These are phyloP conservation scores for Trametes sp. DNA, from an alignment of 1,284 basidiomycete genomes.

Conservation along the genomic window DNA sequence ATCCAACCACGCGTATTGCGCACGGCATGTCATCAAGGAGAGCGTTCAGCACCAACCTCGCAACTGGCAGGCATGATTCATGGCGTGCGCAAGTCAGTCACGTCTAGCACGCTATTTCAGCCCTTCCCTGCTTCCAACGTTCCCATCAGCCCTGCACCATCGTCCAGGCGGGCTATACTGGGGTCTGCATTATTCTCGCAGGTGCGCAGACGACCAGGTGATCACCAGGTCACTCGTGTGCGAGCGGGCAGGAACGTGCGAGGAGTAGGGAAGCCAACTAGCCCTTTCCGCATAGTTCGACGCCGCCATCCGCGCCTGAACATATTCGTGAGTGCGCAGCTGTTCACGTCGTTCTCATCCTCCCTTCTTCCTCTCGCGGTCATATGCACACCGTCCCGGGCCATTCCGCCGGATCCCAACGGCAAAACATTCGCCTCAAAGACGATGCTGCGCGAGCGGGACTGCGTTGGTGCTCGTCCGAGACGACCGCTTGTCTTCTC, in stretches of 20 bases:
- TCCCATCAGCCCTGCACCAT: conserved; percentile 1
- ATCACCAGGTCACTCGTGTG: conserved; percentile 1
- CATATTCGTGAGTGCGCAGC: conserved; percentile 9
- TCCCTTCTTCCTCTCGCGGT: conserved; percentile 4
- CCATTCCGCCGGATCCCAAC: not conserved
- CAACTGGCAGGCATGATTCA: not conserved
- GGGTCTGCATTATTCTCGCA: not conserved
- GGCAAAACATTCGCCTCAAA: not conserved
- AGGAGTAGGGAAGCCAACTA: not conserved
- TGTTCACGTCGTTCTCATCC: not conserved
- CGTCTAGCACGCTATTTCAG: not conserved
- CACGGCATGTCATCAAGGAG: not conserved
- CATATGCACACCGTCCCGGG: not conserved
- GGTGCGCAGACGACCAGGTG: not conserved
- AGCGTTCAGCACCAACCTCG: not conserved
- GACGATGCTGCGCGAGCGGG: not conserved
- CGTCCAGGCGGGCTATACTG: not conserved
- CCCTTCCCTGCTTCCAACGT: conserved; percentile 1
- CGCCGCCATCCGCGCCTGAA: not conserved
- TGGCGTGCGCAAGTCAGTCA: not conserved
- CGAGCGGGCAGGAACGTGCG: conserved; percentile 13
- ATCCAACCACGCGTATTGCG: not conserved
- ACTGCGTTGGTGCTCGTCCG: not conserved
- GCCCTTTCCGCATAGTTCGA: not conserved
- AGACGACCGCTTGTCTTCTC: not conserved